Percentiles rank a stretch among this genome's conserved stretches.
phyloP scores from a whole-genome alignment of 768 basidiomycete species.

The Baorangia bicolor region DNA sequence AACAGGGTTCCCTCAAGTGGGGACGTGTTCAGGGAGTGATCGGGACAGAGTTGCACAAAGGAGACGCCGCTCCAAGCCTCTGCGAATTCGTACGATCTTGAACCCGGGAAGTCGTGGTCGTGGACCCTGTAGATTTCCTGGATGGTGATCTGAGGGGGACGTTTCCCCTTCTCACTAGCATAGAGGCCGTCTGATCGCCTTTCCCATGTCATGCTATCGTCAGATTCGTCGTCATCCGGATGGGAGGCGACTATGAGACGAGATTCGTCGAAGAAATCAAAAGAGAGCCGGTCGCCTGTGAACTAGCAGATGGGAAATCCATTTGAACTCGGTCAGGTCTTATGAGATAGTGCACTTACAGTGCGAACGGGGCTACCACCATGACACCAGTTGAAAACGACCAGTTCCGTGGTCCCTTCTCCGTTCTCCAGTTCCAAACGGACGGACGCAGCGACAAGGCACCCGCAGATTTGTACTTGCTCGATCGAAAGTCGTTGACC shows the following conservation, averaged over 20 bases:
- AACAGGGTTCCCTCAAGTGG: constrained; percentile 50
- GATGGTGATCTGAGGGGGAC: constrained; percentile 29
- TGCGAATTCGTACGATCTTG: constrained; percentile 51
- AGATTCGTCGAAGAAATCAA: constrained; percentile 30
- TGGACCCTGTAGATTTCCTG: constrained; percentile 20
- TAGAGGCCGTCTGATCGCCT: constrained; percentile 33
- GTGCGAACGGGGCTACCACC: constrained; percentile 29
- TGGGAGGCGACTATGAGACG: constrained; percentile 27
- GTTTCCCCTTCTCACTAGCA: constrained; percentile 29
- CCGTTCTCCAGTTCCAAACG: constrained; percentile 33
- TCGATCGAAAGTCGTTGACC: constrained; percentile 33
- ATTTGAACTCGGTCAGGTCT: not conserved
- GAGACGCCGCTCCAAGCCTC: constrained; percentile 46
- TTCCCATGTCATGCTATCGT: constrained; percentile 31
- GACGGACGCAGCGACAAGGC: constrained; percentile 23
- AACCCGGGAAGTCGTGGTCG: constrained; percentile 9
- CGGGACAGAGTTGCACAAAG: constrained; percentile 47
- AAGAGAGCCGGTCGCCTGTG: constrained; percentile 31
- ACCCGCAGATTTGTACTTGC: constrained; percentile 30
- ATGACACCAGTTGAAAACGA: constrained; percentile 30
- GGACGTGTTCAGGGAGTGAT: constrained; percentile 41
- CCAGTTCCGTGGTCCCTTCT: constrained; percentile 32
- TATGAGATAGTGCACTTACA: constrained; percentile 12
- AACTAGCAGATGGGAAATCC: constrained; percentile 15
- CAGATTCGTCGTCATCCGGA: constrained; percentile 35